Evolutionary conservation across 1,284 basidiomycete species (phyloP).

Genomic region (Boletellus sp.): DNA sequence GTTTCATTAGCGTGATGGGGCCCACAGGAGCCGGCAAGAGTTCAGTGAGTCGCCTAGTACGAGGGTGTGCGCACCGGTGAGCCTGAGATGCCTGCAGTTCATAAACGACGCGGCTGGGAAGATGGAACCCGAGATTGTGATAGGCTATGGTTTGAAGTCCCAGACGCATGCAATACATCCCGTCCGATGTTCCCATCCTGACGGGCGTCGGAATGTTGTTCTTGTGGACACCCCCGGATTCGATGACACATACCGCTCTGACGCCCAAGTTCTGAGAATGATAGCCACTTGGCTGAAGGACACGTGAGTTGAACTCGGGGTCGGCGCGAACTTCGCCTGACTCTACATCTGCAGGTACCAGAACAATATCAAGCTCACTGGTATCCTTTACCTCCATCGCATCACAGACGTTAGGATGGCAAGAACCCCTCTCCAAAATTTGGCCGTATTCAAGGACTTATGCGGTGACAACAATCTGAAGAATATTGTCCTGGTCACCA

Average conservation of each 20-base stretch:
- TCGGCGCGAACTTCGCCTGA: background rate
- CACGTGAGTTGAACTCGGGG: conserved; percentile 13
- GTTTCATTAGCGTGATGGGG: conserved; percentile 37
- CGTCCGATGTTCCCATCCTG: conserved; percentile 11
- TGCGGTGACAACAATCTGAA: conserved; percentile 21
- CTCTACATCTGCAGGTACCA: conserved; percentile 8
- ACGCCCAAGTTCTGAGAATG: conserved; percentile 14
- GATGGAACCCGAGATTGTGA: conserved; percentile 1
- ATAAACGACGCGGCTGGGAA: conserved; percentile 16
- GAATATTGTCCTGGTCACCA: conserved; percentile 29
- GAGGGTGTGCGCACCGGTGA: background rate
- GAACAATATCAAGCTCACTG: conserved; percentile 19
- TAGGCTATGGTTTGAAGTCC: conserved; percentile 3
- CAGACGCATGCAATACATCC: conserved; percentile 11
- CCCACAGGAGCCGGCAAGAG: conserved; percentile 40
- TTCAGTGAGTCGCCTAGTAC: conserved; percentile 24
- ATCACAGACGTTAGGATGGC: conserved; percentile 44
- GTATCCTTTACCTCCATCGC: conserved; percentile 29
- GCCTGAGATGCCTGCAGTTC: conserved; percentile 14
- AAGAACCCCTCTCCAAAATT: conserved; percentile 29
- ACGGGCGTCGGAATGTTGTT: conserved; percentile 17
- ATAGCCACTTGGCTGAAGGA: conserved; percentile 23
- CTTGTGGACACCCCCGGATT: conserved; percentile 29
- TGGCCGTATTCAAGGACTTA: conserved; percentile 23
- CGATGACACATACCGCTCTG: conserved; percentile 17